phyloP scores from a whole-genome alignment of 148 eudicot species.

The Rhododendron ferrugineum region DNA sequence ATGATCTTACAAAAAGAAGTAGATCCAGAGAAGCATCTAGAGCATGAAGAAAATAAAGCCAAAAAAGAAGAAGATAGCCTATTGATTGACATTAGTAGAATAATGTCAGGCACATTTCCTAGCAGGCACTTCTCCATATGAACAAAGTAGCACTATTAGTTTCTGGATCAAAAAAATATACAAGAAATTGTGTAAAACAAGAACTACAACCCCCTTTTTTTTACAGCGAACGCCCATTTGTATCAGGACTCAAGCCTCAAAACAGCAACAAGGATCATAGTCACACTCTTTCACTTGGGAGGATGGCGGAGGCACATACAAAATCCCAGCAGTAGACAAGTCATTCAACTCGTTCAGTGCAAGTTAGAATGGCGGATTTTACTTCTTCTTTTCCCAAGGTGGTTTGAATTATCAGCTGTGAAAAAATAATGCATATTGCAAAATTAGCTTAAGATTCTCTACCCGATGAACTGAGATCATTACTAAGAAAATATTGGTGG shows the following conservation, averaged over 20 bases:
- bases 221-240: not conserved
- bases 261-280: not conserved
- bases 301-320: conserved; percentile 1
- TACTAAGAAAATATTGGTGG: not conserved
- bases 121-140: not conserved
- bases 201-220: not conserved
- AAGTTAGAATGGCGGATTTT: conserved; percentile 67
- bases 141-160: not conserved
- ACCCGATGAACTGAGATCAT: not conserved
- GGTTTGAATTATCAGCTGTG: conserved; percentile 73
- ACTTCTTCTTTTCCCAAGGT: conserved; percentile 78
- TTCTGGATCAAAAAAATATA: not conserved
- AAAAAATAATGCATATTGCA: conserved; percentile 7
- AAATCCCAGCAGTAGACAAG: not conserved
- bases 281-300: not conserved
- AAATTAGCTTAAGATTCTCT: not conserved
- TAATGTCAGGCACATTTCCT: not conserved
- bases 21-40: not conserved
- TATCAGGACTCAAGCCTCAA: not conserved
- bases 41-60: not conserved
- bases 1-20: not conserved
- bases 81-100: not conserved
- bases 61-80: not conserved
- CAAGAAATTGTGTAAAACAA: not conserved
- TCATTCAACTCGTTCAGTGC: conserved; percentile 67